Evolutionary conservation across 768 basidiomycete species (phyloP).

Genomic region (Tephrocybe sp.): DNA sequence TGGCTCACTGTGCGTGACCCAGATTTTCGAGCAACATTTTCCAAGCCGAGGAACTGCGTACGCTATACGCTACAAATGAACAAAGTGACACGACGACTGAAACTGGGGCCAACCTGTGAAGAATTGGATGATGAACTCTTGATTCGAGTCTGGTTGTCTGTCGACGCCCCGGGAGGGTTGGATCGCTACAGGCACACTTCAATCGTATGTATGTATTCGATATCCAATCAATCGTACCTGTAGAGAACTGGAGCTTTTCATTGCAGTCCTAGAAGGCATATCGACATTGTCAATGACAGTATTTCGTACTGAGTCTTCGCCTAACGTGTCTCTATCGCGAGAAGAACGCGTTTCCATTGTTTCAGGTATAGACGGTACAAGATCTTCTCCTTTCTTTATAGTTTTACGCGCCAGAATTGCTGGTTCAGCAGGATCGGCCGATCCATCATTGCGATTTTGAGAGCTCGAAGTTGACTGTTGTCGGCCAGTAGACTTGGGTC

Average conservation of each 20-base stretch:
- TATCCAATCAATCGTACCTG: no score
- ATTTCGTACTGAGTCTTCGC: background rate
- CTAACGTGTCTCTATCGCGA: background rate
- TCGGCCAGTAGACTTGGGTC: background rate
- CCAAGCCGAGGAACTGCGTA: background rate
- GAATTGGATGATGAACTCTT: no score
- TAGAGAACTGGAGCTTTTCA: slow-evolving; percentile 1
- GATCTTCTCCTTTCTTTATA: background rate
- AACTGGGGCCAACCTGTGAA: no score
- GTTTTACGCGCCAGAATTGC: slow-evolving; percentile 12
- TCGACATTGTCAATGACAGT: background rate
- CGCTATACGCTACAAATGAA: background rate
- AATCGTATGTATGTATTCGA: background rate
- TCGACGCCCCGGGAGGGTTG: background rate
- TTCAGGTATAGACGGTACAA: background rate
- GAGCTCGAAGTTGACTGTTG: background rate
- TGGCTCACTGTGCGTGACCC: background rate
- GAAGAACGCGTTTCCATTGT: background rate
- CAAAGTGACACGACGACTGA: no score
- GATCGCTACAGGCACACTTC: background rate
- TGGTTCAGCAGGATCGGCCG: slow-evolving; percentile 8
- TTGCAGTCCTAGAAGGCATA: background rate
- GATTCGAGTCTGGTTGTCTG: background rate
- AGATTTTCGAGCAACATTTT: slow-evolving; percentile 1
- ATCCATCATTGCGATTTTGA: slow-evolving; percentile 11